Base-by-base conservation (phyloP, 2,329 filamentous ascomycete genomes). In the Hortaea werneckii region DNA sequence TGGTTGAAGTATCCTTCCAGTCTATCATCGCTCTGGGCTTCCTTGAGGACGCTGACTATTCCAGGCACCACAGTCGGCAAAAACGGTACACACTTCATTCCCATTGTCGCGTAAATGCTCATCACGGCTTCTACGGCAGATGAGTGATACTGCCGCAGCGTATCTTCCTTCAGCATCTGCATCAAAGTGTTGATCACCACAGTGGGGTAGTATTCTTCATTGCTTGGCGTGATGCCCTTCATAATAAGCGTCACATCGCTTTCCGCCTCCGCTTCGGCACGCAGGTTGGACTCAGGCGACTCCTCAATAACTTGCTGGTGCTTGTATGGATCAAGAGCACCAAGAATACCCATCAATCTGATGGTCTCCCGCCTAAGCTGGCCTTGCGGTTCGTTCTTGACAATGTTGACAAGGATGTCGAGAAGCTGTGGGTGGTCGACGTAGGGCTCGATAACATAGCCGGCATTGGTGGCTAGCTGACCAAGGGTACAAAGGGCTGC, bases 1-100 rank as follows among this genome's bases (percentile, higher is more conserved):
- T 99, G 92, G 60, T 92, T 98, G 70, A 98, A 98, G 64, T 98
- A 98, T 2, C 88, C 90, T 62, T 98, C 92, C 0, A 95, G 77
- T 9, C 60, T 49, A 11, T 54, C 52, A 42, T 80, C 83, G 2
- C 79, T 73, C 11, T 86, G 80, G 5, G 89, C 88, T 42, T 83
- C 84, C 55, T 84, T 79, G 50, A 98, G 95, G 46, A 98, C 90
- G 11, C 80, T 75, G 37, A 98, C 76, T 60, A 98, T 98, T 0
- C 88, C 92, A 0, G 94, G 92, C 29, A 98, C 86, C 50, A 98
- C 95, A 50, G 92, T 84, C 50, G 86, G 85, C 1, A 98, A 78
- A 65, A 96, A 98, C 0, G 87, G 85, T 6, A 98, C 90, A 63
- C 92, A 98, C 63, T 96, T 95, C 56, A 98, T 71, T 2, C 92